Evolutionary conservation across 352 stramenopile genomes (phyloP).

Genomic region (Phytophthora sp.): DNA sequence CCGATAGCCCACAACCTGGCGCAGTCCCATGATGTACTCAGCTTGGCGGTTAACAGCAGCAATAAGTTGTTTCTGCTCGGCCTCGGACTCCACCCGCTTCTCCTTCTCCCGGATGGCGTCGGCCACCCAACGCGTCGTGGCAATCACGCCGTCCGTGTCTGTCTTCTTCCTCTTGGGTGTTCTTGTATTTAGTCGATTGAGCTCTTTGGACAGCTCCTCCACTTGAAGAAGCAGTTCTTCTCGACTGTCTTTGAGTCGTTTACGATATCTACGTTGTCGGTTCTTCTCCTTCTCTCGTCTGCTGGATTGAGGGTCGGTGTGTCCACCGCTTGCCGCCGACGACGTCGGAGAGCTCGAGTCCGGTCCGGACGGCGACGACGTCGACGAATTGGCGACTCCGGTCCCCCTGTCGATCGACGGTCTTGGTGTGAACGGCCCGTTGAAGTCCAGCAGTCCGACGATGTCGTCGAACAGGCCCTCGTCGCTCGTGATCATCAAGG

Average conservation of each 20-base stretch:
- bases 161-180: neutral
- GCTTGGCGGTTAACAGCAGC: slow-evolving; percentile 14
- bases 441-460: slow-evolving; percentile 8
- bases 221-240: slow-evolving; percentile 13
- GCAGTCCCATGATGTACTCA: slow-evolving; percentile 10
- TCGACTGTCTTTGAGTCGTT: slow-evolving; percentile 12
- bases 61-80: slow-evolving; percentile 9
- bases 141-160: neutral
- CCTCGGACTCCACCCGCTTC: slow-evolving; percentile 9
- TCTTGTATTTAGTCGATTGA: neutral
- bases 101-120: slow-evolving; percentile 1
- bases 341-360: neutral
- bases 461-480: slow-evolving; percentile 12
- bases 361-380: too few species aligned
- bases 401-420: too few species aligned
- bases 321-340: neutral
- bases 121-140: neutral
- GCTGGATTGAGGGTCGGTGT: neutral
- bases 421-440: neutral
- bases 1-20: neutral
- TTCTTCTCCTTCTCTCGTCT: slow-evolving; percentile 22
- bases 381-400: too few species aligned
- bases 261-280: slow-evolving; percentile 23
- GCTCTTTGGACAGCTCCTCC: slow-evolving; percentile 9
- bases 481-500: slow-evolving; percentile 6